phyloP scores from a whole-genome alignment of 305 asterid genomes.

The Fraxinus platypoda region DNA sequence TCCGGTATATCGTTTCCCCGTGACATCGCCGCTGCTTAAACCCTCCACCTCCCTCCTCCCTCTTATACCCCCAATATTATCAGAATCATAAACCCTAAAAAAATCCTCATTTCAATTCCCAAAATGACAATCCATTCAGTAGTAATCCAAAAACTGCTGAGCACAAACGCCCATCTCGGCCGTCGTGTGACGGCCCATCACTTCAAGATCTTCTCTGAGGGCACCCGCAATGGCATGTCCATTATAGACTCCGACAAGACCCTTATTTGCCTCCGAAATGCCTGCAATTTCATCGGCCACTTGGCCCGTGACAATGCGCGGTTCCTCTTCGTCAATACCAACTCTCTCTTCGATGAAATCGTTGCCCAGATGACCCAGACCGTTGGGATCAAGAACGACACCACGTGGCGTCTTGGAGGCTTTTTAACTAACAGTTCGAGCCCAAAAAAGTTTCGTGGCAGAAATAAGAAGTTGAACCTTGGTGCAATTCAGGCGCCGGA shows the following conservation, averaged over 20 bases:
- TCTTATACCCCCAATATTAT: conserved; percentile 5
- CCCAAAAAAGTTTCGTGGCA: conserved; percentile 75
- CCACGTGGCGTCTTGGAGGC: conserved; percentile 97
- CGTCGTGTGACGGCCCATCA: conserved; percentile 79
- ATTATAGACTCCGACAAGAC: conserved; percentile 85
- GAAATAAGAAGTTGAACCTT: conserved; percentile 79
- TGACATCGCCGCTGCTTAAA: conserved; percentile 28
- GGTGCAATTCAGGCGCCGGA: conserved; percentile 72
- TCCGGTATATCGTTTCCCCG: neutral
- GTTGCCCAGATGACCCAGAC: conserved; percentile 64
- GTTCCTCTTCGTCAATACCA: conserved; percentile 85
- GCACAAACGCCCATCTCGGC: conserved; percentile 84
- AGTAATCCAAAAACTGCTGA: conserved; percentile 79
- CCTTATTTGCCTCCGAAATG: conserved; percentile 81
- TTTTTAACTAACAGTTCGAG: conserved; percentile 85
- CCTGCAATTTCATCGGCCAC: conserved; percentile 82
- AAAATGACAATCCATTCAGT: conserved; percentile 82
- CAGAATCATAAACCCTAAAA: conserved; percentile 19
- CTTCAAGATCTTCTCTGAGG: conserved; percentile 82
- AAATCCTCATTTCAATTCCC: conserved; percentile 1
- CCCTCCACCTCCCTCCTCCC: conserved; percentile 20
- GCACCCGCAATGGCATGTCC: conserved; percentile 72
- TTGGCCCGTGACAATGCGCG: conserved; percentile 70
- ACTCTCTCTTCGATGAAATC: conserved; percentile 75
- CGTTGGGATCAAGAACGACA: conserved; percentile 64